Base-by-base conservation (phyloP, 108 stramenopile genomes). In the Aurantiochytrium sp. region DNA sequence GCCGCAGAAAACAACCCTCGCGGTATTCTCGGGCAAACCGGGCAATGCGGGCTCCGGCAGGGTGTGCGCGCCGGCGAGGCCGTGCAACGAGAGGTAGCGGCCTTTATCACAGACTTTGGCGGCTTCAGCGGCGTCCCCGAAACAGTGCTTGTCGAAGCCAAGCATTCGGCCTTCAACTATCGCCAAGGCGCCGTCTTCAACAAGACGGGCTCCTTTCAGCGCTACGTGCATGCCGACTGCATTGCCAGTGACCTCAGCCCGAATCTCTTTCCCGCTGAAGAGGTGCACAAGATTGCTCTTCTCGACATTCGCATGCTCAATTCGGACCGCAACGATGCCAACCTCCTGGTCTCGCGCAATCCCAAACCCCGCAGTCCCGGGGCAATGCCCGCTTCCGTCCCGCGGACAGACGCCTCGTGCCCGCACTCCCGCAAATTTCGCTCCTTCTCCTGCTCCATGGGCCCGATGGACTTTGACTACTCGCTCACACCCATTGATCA, bases 291-390 rank as follows among this genome's bases (percentile, higher is more conserved):
- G 90, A 98, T 98, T 91, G 99, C 98, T 44, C 91, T 98, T 44
- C 91, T 98, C 45, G 99, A 99, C 93, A 97, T 99, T 89, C 97
- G 99, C 58, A 88, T 97, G 42, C 94, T 98, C 91, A 99, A 98
- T 91, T 95, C 97, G 19, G 99, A 99, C 92, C 94, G 99, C 19
- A 99, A 98, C 87, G 92, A 95, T 51, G 98, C 96, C 55, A 98
- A 99, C 89, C 93, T 98, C 19, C 91, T 99, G 88, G 95, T 96
- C 44, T 92, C 95, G 59, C 89, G 87, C 35, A 55, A 60, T 57
- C 91, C 95, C 72, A 93, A 95, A 89, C 92, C 91, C 18, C 94
- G 95, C 69, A 69, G 64, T 42, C 64, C 64, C 25, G 64, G 64
- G 3, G 76, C 76, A 6, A 47, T 83, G 76, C 45, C 49, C 51